Conservation (phyloP, 2,329 filamentous ascomycete species). For the Ceratocystis eucalypticola region DNA sequence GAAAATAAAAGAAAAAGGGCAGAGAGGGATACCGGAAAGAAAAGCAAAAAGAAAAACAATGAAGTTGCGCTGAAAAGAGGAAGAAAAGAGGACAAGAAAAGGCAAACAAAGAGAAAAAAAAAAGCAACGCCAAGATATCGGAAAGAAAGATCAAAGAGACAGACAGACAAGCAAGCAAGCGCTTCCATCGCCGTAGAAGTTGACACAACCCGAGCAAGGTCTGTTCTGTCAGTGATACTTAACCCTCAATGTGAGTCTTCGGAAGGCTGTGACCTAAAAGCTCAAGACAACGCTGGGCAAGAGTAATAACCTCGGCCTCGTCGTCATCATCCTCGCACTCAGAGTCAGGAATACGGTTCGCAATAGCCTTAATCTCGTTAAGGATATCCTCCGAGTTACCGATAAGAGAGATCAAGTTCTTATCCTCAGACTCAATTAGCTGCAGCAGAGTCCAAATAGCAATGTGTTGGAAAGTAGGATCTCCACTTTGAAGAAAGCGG, state of each 20-base stretch:
- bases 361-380: slow-evolving; percentile 80
- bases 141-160: neutral
- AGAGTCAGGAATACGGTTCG: slow-evolving; percentile 70
- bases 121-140: neutral
- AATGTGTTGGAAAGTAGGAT: slow-evolving; percentile 97
- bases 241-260: slow-evolving; percentile 74
- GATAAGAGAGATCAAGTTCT: slow-evolving; percentile 75
- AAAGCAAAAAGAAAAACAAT: neutral
- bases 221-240: slow-evolving; percentile 21
- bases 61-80: slow-evolving; percentile 17
- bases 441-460: slow-evolving; percentile 96
- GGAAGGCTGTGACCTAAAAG: slow-evolving; percentile 62
- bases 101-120: slow-evolving; percentile 5
- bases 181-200: too few relatives aligned
- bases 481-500: slow-evolving; percentile 83
- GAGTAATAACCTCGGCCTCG: slow-evolving; percentile 80
- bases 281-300: slow-evolving; percentile 82
- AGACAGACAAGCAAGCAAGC: neutral
- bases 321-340: slow-evolving; percentile 60
- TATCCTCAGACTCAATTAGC: slow-evolving; percentile 87
- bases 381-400: slow-evolving; percentile 84
- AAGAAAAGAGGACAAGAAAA: slow-evolving; percentile 20
- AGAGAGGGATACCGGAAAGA: neutral
- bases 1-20: neutral
- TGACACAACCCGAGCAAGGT: neutral